Conservation (phyloP, 78 protist species). For the Trichosphaerium sp. region DNA sequence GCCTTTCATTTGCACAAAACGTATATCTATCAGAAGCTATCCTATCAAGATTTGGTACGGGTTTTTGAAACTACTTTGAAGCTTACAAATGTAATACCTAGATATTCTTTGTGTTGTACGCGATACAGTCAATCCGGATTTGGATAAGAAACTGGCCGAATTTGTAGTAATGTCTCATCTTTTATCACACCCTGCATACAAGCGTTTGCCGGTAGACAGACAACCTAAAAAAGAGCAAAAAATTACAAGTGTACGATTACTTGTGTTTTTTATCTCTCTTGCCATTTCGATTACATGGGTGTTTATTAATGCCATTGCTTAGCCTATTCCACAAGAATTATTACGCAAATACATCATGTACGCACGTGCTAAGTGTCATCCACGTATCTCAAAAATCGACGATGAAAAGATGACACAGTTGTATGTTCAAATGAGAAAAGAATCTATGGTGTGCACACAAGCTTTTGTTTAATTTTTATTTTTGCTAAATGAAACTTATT, state of each 20-base stretch:
- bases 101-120: conserved; percentile 81
- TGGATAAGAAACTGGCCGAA: conserved; percentile 75
- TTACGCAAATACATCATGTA: conserved; percentile 85
- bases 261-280: neutral
- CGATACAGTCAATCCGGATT: conserved; percentile 67
- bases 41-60: conserved; percentile 92
- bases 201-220: no score
- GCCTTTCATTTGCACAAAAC: conserved; percentile 64
- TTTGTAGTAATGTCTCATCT: conserved; percentile 82
- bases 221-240: no score
- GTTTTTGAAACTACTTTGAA: neutral
- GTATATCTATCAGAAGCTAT: conserved; percentile 97
- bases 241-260: neutral
- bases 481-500: neutral
- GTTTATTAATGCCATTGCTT: no score
- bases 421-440: conserved; percentile 82
- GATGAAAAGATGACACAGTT: conserved; percentile 60
- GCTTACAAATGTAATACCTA: neutral
- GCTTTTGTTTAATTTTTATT: neutral
- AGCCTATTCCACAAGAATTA: conserved; percentile 63
- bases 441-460: conserved; percentile 28
- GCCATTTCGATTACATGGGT: no score
- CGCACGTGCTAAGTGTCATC: conserved; percentile 23
- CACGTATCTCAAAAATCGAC: conserved; percentile 34
- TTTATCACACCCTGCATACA: conserved; percentile 60